phyloP scores from a whole-genome alignment of 208 protist genomes.

The Trypanosomatidae sp. region DNA sequence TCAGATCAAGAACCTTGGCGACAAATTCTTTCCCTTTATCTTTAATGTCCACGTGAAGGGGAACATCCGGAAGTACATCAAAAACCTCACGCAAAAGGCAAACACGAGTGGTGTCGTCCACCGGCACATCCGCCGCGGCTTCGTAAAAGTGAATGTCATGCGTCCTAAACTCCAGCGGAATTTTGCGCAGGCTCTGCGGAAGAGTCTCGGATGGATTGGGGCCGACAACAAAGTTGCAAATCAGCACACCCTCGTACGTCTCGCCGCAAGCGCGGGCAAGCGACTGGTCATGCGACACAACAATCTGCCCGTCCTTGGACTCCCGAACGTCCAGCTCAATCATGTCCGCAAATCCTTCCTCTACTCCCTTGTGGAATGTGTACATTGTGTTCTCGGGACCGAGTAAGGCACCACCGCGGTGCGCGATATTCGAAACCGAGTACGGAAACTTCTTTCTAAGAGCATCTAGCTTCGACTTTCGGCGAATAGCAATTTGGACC shows the following conservation, averaged over 20 bases:
- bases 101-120: conserved; percentile 57
- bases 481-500: too few relatives aligned
- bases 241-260: conserved; percentile 22
- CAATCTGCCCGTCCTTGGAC: conserved; percentile 64
- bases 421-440: conserved; percentile 56
- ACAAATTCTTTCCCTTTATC: conserved; percentile 44
- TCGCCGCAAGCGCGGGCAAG: conserved; percentile 52
- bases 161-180: conserved; percentile 65
- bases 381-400: conserved; percentile 85
- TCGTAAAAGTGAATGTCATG: conserved; percentile 35
- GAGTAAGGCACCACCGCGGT: conserved; percentile 69
- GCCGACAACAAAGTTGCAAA: conserved; percentile 56
- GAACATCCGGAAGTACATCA: conserved; percentile 47
- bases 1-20: conserved; percentile 54
- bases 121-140: conserved; percentile 38
- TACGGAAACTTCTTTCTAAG: conserved; percentile 73
- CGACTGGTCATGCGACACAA: conserved; percentile 65
- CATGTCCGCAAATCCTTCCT: conserved; percentile 51
- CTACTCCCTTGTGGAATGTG: conserved; percentile 55
- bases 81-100: conserved; percentile 79
- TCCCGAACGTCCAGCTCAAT: conserved; percentile 75
- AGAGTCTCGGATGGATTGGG: conserved; percentile 40
- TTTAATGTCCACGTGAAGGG: conserved; percentile 83
- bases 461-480: too few relatives aligned
- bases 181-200: conserved; percentile 48